Evolutionary conservation across 805 yeast genomes (phyloP), one percentile per base, ranked within the genome.

Genomic region (Hanseniaspora hatyaiensis): DNA sequence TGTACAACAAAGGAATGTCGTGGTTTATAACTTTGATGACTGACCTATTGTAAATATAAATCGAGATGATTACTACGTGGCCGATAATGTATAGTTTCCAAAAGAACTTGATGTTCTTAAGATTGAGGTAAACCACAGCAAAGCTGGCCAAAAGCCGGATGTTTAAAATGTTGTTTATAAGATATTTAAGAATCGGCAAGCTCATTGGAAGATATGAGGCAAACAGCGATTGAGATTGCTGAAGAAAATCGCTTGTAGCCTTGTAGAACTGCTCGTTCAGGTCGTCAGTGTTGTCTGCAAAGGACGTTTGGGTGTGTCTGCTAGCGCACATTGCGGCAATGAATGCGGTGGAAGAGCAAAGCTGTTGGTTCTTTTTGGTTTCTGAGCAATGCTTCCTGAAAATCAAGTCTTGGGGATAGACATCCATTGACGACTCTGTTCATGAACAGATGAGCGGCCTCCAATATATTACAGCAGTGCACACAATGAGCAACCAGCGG

Each of bases 11-110:
- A 4, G 49, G 49, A 16, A 45, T 18, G 18, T 45, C 49, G 8
- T 36, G 32, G n/a, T 45, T 45, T 9, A 45, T 18, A 15, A 45
- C 23, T 16, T 37, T 45, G 2, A 45, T 34, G 5, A 45, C 34
- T 19, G 49, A 28, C 20, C 49, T 36, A n/a, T 45, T 45, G 26
- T 45, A 45, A 13, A 38, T 11, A 23, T 45, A 45, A 12, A 45
- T 20, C 3, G 26, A 22, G 3, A 45, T 20, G 8, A 45, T 24
- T 2, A 23, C 16, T 2, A 45, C 9, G 13, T 45, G 49, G 8
- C 24, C 6, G 6, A 24, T 18, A 2, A 45, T 15, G 9, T 45
- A 45, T 12, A 45, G 3, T n/a, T 19, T 45, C 26, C 40, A 37
- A 13, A 36, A 8, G 3, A 15, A 37, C 16, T 32, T 37, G 11